Conservation (phyloP, 371 early-diverging fungal species). For the Mortierella sp. region DNA sequence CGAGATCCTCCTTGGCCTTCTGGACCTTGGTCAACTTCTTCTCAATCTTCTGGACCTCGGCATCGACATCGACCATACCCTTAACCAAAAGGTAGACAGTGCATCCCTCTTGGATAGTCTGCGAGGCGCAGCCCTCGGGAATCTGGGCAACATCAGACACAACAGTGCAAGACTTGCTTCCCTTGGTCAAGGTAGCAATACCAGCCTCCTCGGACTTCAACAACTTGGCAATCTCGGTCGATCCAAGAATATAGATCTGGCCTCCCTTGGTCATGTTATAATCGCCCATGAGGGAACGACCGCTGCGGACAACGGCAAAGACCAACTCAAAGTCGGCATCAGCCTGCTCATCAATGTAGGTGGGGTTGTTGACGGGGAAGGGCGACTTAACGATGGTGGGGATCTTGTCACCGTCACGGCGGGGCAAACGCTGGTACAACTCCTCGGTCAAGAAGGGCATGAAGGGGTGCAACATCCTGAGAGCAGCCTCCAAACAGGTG, state of each 20-base stretch:
- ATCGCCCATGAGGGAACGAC: slow-evolving; percentile 82
- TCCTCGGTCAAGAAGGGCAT: slow-evolving; percentile 99
- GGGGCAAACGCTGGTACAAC: slow-evolving; percentile 94
- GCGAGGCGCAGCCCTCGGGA: slow-evolving; percentile 85
- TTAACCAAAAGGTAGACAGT: slow-evolving; percentile 77
- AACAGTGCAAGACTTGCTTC: slow-evolving; percentile 67
- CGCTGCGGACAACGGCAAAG: slow-evolving; percentile 80
- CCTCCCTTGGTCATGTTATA: slow-evolving; percentile 76
- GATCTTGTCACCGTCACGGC: slow-evolving; percentile 74
- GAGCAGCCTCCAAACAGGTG: slow-evolving; percentile 94
- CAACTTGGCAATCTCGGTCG: slow-evolving; percentile 60
- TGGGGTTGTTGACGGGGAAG: slow-evolving; percentile 69
- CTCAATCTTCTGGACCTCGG: slow-evolving; percentile 81
- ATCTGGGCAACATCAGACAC: slow-evolving; percentile 62
- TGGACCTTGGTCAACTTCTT: slow-evolving; percentile 74
- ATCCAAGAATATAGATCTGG: slow-evolving; percentile 56
- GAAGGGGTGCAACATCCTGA: slow-evolving; percentile 98
- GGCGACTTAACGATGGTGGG: slow-evolving; percentile 76
- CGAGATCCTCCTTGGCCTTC: slow-evolving; percentile 63
- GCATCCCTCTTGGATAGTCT: slow-evolving; percentile 70
- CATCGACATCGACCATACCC: slow-evolving; percentile 85
- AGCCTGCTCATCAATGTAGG: slow-evolving; percentile 70
- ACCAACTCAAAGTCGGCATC: slow-evolving; percentile 86
- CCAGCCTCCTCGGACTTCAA: slow-evolving; percentile 65
- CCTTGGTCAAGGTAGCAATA: slow-evolving; percentile 81